phyloP scores from a whole-genome alignment of 495 filamentous ascomycete genomes.

The Annulohypoxylon stygium region DNA sequence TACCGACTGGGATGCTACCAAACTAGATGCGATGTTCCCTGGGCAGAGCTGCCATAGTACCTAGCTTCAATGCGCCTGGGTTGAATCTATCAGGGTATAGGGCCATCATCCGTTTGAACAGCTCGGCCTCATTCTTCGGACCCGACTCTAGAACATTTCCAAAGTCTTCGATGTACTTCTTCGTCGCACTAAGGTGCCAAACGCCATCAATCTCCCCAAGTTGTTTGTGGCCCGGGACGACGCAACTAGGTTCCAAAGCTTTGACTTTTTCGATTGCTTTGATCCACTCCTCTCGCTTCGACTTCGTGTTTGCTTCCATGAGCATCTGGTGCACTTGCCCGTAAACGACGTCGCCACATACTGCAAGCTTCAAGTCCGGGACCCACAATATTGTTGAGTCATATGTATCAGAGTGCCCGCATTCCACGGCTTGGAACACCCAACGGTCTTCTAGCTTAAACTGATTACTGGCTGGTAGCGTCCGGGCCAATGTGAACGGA shows the following conservation, averaged over 20 bases:
- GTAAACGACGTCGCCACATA: conserved; percentile 3
- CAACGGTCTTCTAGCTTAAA: background rate
- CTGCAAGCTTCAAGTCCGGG: conserved; percentile 1
- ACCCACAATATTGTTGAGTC: conserved; percentile 6
- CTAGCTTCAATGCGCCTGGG: background rate
- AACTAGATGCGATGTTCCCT: background rate
- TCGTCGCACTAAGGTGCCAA: background rate
- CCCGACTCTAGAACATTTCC: background rate
- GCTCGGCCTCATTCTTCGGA: background rate
- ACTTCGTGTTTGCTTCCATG: background rate
- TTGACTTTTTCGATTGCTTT: background rate
- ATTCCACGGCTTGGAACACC: conserved; percentile 1
- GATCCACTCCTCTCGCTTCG: conserved; percentile 10
- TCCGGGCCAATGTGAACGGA: background rate
- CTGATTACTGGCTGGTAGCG: background rate
- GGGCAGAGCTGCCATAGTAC: background rate
- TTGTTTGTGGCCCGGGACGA: background rate
- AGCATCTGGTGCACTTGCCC: conserved; percentile 13
- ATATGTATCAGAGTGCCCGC: conserved; percentile 4
- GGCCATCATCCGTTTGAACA: background rate
- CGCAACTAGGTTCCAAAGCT: background rate
- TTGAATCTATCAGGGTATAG: conserved; percentile 5
- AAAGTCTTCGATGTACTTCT: conserved; percentile 13
- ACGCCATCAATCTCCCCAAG: background rate
- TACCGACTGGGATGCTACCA: background rate